These are phyloP conservation scores for Porcisia deanei DNA, from an alignment of 208 protist genomes.

Conservation along the genomic window DNA sequence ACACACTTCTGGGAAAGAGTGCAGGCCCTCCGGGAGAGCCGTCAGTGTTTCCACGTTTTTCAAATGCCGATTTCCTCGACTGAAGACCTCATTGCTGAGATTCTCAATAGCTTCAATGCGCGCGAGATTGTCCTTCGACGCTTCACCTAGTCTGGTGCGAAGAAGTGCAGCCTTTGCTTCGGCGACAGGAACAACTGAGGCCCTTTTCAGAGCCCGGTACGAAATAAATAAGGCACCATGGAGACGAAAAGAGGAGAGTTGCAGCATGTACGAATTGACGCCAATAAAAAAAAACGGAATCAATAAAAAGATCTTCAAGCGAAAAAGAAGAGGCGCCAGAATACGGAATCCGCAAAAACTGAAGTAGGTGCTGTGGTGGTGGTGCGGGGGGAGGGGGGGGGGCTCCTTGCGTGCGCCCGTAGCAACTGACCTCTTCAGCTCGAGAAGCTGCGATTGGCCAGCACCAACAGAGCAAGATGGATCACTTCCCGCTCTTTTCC, in stretches of 20 bases:
- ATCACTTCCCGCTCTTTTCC: not conserved
- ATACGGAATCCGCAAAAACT: not conserved
- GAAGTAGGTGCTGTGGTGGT: not conserved
- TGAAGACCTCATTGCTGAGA: slow-evolving; percentile 83
- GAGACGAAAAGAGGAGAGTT: slow-evolving; percentile 2
- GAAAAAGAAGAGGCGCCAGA: not conserved
- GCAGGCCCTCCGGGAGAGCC: slow-evolving; percentile 81
- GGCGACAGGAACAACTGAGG: not conserved
- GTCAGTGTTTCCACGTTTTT: slow-evolving; percentile 82
- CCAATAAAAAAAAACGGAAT: not conserved
- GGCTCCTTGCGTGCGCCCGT: not conserved
- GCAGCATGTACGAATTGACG: not conserved
- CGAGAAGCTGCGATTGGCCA: not conserved
- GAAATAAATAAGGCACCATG: not conserved
- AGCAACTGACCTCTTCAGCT: not conserved
- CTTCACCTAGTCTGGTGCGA: not conserved
- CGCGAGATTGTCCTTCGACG: not conserved
- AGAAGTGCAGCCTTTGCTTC: not conserved
- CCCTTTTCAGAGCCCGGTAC: not conserved
- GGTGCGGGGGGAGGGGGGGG: too few relatives aligned
- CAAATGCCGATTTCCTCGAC: slow-evolving; percentile 77
- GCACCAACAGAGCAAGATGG: not conserved
- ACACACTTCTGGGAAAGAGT: slow-evolving; percentile 90
- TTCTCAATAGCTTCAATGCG: slow-evolving; percentile 41
- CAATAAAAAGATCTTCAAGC: not conserved